Conservation (phyloP, 139 green algal genomes). For the Micractinium sp. region DNA sequence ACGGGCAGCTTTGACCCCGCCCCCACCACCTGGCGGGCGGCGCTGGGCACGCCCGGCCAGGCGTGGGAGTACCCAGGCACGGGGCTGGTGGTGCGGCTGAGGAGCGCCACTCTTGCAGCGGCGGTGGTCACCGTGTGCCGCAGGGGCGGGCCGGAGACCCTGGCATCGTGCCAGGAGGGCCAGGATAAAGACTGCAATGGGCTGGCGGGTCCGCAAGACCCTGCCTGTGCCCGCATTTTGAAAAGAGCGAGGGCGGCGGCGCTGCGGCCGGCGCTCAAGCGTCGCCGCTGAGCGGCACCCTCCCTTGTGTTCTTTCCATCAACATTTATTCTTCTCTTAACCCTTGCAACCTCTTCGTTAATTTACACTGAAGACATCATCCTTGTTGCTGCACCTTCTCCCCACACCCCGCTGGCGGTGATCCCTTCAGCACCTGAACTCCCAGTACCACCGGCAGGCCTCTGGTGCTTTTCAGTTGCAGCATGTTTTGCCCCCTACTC, state of each 20-base stretch:
- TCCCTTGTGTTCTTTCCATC: too few relatives aligned
- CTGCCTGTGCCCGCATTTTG: neutral
- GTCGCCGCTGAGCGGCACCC: too few relatives aligned
- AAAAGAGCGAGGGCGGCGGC: neutral
- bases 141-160: neutral
- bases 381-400: too few relatives aligned
- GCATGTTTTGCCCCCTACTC: too few relatives aligned
- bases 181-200: slow-evolving; percentile 15
- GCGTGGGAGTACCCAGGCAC: neutral
- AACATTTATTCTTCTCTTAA: too few relatives aligned
- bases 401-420: too few relatives aligned
- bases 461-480: too few relatives aligned
- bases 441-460: too few relatives aligned
- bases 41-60: neutral
- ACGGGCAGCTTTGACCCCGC: neutral
- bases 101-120: too few relatives aligned
- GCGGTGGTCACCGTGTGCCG: slow-evolving; percentile 10
- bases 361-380: too few relatives aligned
- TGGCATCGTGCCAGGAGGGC: neutral
- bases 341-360: too few relatives aligned
- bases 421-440: too few relatives aligned
- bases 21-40: neutral
- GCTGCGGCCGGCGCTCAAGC: neutral
- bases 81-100: neutral
- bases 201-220: neutral